Evolutionary conservation across 176 grass and related monocot genomes (phyloP).

Genomic region (Oryza punctata): DNA sequence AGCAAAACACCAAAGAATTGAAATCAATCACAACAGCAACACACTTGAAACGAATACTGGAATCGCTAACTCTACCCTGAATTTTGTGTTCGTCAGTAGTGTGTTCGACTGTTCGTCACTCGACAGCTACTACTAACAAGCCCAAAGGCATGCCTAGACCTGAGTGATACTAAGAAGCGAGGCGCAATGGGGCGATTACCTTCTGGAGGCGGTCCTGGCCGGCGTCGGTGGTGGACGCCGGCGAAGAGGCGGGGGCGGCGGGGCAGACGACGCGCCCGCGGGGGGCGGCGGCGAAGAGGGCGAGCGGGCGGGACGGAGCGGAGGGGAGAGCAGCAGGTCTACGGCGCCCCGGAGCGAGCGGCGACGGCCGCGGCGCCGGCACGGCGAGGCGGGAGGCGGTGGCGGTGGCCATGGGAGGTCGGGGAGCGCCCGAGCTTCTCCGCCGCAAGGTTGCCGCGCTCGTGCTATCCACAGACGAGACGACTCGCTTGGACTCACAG

Average conservation of each 20-base stretch:
- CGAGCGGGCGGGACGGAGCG: background rate
- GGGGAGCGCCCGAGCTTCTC: conserved; percentile 26
- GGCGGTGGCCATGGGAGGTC: conserved; percentile 32
- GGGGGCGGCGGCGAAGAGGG: conserved; percentile 15
- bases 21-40: background rate
- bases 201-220: conserved; percentile 87
- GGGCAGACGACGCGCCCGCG: conserved; percentile 42
- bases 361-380: conserved; percentile 26
- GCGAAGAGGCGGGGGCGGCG: conserved; percentile 35
- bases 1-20: background rate
- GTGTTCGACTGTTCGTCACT: background rate
- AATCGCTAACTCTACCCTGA: background rate
- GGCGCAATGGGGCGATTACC: background rate
- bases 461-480: conserved; percentile 38
- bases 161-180: background rate
- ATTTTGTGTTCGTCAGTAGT: background rate
- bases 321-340: background rate
- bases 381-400: conserved; percentile 50
- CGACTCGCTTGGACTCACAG: too few species aligned
- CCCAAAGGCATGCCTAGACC: background rate
- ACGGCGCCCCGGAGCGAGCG: background rate
- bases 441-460: conserved; percentile 39
- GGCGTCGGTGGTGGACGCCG: conserved; percentile 39
- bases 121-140: background rate
- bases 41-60: background rate